phyloP scores from a whole-genome alignment of 768 basidiomycete species.

The Lyophyllum decastes region DNA sequence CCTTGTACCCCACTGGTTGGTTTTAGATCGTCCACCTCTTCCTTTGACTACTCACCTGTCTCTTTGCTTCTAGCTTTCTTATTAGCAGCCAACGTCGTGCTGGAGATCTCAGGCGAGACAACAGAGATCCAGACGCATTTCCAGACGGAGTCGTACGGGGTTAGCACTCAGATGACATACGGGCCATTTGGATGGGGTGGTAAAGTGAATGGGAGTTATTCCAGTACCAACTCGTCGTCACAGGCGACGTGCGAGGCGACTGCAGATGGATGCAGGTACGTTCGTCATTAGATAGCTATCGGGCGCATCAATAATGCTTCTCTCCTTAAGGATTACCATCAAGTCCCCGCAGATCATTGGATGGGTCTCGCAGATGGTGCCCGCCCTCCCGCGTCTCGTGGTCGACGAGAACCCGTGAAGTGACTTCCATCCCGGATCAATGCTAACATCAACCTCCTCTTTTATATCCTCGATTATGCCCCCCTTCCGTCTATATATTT shows the following conservation, averaged over 20 bases:
- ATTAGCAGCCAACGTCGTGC: slow-evolving; percentile 2
- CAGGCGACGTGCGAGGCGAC: neutral
- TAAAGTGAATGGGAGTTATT: neutral
- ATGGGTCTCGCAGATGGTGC: slow-evolving; percentile 11
- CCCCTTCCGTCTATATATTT: no score
- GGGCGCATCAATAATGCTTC: neutral
- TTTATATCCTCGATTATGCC: no score
- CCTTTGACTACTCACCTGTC: neutral
- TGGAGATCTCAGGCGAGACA: slow-evolving; percentile 7
- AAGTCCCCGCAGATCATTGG: slow-evolving; percentile 12
- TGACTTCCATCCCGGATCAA: no score
- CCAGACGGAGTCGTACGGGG: neutral
- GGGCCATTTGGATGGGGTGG: neutral
- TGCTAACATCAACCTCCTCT: no score
- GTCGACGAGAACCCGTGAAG: no score
- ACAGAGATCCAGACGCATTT: slow-evolving; percentile 4
- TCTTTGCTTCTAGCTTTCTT: neutral
- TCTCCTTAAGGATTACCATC: slow-evolving; percentile 1
- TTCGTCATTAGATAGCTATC: neutral
- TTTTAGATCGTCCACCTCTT: no score
- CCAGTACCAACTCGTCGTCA: neutral
- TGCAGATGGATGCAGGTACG: slow-evolving; percentile 7
- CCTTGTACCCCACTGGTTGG: slow-evolving; percentile 6
- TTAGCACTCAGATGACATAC: slow-evolving; percentile 1
- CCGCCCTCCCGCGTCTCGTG: slow-evolving; percentile 8